Evolutionary conservation across 495 filamentous ascomycete genomes (phyloP).

Genomic region (Umbilicaria muhlenbergii): DNA sequence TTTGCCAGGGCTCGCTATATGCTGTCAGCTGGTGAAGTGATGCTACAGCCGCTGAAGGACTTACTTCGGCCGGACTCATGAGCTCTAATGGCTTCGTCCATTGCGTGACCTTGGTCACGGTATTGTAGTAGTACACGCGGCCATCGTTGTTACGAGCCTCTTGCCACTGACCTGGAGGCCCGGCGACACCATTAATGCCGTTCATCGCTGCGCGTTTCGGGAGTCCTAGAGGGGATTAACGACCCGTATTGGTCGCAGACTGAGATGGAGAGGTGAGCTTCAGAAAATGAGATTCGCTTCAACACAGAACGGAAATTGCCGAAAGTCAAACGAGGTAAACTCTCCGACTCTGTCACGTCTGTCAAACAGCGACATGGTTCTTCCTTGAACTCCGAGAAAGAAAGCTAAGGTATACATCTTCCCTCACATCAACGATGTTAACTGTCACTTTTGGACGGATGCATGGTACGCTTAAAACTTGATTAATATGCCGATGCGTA

Average conservation of each 20-base stretch:
- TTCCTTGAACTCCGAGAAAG: too few species aligned
- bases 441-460: too few species aligned
- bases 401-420: too few species aligned
- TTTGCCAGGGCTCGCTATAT: constrained; percentile 60
- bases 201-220: constrained; percentile 36
- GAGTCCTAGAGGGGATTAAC: not conserved
- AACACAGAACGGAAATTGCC: not conserved
- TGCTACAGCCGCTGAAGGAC: constrained; percentile 7
- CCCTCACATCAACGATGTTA: too few species aligned
- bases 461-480: too few species aligned
- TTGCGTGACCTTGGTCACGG: constrained; percentile 71
- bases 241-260: constrained; percentile 8
- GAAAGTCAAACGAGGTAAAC: not conserved
- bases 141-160: constrained; percentile 75
- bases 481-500: not conserved
- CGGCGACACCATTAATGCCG: constrained; percentile 37
- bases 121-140: constrained; percentile 86
- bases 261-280: not conserved
- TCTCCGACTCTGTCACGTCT: too few species aligned
- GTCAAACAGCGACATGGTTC: too few species aligned
- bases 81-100: constrained; percentile 87
- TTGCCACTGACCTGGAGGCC: constrained; percentile 51
- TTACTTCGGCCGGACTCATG: constrained; percentile 76
- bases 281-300: not conserved
- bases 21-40: not conserved